These are phyloP conservation scores for Fusarium aywerte DNA, from an alignment of 2,329 filamentous ascomycete genomes.

Conservation along the genomic window DNA sequence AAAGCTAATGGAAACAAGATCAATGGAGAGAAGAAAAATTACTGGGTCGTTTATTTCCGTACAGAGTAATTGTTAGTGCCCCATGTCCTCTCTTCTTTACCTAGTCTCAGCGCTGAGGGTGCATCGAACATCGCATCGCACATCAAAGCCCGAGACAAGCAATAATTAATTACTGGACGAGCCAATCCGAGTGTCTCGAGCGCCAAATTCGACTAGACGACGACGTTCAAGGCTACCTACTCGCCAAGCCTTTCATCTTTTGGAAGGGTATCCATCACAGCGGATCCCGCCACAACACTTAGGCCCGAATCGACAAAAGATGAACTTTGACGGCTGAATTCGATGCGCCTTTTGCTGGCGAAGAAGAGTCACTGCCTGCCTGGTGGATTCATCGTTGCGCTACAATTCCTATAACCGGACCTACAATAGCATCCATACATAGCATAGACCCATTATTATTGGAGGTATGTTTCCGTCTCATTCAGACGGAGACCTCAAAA, in stretches of 20 bases:
- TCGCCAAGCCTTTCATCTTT: constrained; percentile 31
- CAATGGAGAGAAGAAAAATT: constrained; percentile 14
- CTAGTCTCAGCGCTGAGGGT: constrained; percentile 24
- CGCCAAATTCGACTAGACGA: constrained; percentile 3
- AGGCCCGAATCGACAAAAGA: constrained; percentile 39
- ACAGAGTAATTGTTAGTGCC: constrained; percentile 21
- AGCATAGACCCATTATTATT: not conserved
- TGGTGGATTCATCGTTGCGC: constrained; percentile 6
- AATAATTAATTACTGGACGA: constrained; percentile 1
- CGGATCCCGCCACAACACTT: constrained; percentile 37
- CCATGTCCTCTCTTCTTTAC: constrained; percentile 11
- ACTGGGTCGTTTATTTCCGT: constrained; percentile 30
- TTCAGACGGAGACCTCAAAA: not conserved
- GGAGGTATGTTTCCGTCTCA: constrained; percentile 13
- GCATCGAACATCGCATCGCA: constrained; percentile 31
- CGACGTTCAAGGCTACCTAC: constrained; percentile 18
- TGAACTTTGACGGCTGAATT: constrained; percentile 17
- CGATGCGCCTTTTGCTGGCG: constrained; percentile 27
- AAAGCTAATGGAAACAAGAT: constrained; percentile 16
- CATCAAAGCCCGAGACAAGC: constrained; percentile 31
- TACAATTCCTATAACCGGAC: constrained; percentile 19
- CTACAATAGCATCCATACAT: constrained; percentile 1
- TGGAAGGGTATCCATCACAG: constrained; percentile 31
- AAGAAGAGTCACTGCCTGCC: constrained; percentile 22
- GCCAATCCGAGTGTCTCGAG: not conserved